Evolutionary conservation across 106 monocot genomes (phyloP), one percentile per base, ranked within the genome.

Genomic region (Phalaenopsis equestris): DNA sequence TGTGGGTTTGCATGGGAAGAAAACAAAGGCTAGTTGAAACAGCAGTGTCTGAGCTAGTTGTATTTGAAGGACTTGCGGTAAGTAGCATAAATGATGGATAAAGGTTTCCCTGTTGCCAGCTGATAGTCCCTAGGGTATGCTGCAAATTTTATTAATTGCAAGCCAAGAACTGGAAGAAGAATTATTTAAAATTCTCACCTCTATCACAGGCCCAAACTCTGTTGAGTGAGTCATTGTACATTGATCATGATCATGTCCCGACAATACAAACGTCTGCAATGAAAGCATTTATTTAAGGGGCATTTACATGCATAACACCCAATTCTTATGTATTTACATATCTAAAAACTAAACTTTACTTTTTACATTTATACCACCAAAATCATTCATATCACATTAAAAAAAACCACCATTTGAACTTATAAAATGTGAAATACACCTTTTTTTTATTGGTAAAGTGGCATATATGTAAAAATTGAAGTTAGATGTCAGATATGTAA

Each of bases 171-270:
- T 36, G 45, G 21, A 73, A 80, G 8, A 9, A 79, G 21, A 78
- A 76, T 45, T n/a, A 56, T 37, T 45, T 19, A 45, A 39, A 75
- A 52, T 57, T 45, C 57, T 81, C 84, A 93, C 98, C 94, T 99
- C 98, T 76, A 55, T 82, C 43, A 94, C 84, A 17, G 87, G 23
- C n/a, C 91, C 98, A 85, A 41, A 55, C 61, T 91, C 81, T 8
- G 93, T 89, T 52, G 90, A 83, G 78, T 99, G 98, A 8, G 65
- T 77, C 55, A 99, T 84, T 43, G 94, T 93, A 67, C 98, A 99
- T 81, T 95, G 98, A 88, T 99, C 98, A 82, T 99, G 98, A 85
- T 99, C 98, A 91, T 99, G 98, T 73, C 94, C 98, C 24, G 98
- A 99, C 56, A 99, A 82, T 24, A 99, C 93, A 67, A 99, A 85